A percentile compares a stretch with the other conserved stretches of the same genome.
phyloP scores from a whole-genome alignment of 2,329 filamentous ascomycete genomes.

The Pseudogymnoascus pannorum region DNA sequence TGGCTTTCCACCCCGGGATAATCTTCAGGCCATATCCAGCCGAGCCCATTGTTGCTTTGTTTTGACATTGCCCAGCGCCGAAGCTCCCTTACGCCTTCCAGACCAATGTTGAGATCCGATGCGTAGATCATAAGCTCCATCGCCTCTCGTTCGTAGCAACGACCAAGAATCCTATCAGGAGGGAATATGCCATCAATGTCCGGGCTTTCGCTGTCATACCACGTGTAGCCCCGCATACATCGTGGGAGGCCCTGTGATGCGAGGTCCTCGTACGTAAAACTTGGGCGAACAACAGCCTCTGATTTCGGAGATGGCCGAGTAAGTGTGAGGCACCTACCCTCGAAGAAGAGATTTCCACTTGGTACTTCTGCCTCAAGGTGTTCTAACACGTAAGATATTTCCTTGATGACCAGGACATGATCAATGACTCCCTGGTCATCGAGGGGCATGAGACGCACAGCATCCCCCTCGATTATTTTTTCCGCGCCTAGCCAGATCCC shows the following conservation, averaged over 20 bases:
- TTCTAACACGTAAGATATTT: conserved; percentile 1
- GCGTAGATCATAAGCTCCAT: conserved; percentile 1
- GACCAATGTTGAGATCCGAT: conserved; percentile 1
- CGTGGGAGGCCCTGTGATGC: background rate
- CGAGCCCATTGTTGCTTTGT: background rate
- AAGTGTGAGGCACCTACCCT: conserved; percentile 1
- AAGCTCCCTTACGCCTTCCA: background rate
- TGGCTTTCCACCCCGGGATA: background rate
- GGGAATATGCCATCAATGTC: background rate
- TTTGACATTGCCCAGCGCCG: background rate
- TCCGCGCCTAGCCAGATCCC: conserved; percentile 3
- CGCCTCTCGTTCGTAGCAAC: background rate
- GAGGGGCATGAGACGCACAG: background rate
- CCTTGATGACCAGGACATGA: background rate
- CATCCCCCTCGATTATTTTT: conserved; percentile 9
- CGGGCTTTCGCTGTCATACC: conserved; percentile 3
- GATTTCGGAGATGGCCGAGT: background rate
- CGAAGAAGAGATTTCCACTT: background rate
- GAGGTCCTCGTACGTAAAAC: background rate
- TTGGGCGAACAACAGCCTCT: background rate
- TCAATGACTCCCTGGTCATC: background rate
- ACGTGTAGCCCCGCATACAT: conserved; percentile 1
- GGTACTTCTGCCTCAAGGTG: background rate
- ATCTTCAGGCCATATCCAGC: background rate
- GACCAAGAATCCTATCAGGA: background rate